Evolutionary conservation across 1,284 basidiomycete species (phyloP).

Genomic region (Austroboletus novae-zelandiae): DNA sequence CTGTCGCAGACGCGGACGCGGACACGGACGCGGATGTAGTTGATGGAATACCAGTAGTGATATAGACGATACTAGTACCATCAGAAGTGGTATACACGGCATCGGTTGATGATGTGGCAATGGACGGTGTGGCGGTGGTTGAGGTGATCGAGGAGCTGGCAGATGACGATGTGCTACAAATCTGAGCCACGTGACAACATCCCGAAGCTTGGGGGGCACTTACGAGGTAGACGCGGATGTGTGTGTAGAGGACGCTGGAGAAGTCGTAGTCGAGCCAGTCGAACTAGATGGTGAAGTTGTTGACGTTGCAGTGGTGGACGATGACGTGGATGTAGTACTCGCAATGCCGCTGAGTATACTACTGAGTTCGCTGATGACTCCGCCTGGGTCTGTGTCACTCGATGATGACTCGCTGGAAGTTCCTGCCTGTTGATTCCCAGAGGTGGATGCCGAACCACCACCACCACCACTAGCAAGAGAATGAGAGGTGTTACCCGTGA

Average conservation of each 20-base stretch:
- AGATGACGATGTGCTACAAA: slow-evolving; percentile 8
- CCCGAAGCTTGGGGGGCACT: slow-evolving; percentile 2
- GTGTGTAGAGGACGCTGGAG: slow-evolving; percentile 2
- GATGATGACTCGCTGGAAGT: slow-evolving; percentile 1
- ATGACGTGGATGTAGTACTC: slow-evolving; percentile 9
- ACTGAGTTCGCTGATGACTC: slow-evolving; percentile 15
- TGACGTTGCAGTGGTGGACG: slow-evolving; percentile 11
- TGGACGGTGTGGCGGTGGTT: slow-evolving; percentile 9
- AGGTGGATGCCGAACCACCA: slow-evolving; percentile 1
- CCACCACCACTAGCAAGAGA: slow-evolving; percentile 1
- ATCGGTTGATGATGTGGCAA: slow-evolving; percentile 3
- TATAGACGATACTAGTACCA: slow-evolving; percentile 25
- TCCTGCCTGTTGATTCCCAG: background rate
- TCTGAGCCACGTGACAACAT: background rate
- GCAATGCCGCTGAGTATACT: slow-evolving; percentile 16
- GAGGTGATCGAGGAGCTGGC: slow-evolving; percentile 1
- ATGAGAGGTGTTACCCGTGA: background rate
- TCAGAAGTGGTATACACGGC: slow-evolving; percentile 20
- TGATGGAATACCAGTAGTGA: slow-evolving; percentile 22
- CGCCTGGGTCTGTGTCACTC: slow-evolving; percentile 1
- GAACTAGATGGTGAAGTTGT: slow-evolving; percentile 26
- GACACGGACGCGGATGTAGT: slow-evolving; percentile 22
- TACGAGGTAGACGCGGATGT: slow-evolving; percentile 18
- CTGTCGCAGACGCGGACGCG: slow-evolving; percentile 18
- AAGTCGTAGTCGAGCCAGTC: slow-evolving; percentile 26